These are phyloP conservation scores for Bretziella fagacearum DNA, from an alignment of 2,329 filamentous ascomycete genomes.

Conservation along the genomic window DNA sequence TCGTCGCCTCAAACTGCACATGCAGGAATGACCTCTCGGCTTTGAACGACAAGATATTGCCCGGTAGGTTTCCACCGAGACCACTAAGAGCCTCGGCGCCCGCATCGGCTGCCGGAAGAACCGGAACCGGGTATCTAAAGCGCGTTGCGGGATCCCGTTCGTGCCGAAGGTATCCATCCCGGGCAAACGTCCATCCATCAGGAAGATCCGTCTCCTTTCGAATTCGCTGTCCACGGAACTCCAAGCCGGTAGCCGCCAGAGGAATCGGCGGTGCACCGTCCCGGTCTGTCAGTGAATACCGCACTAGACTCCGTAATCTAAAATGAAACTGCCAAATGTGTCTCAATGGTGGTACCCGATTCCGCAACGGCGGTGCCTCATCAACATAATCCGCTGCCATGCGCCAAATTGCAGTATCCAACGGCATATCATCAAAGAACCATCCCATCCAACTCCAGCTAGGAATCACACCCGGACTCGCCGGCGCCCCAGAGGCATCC, in stretches of 20 bases:
- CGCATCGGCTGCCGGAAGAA: conserved; percentile 16
- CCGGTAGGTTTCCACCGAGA: conserved; percentile 20
- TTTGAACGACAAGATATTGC: conserved; percentile 25
- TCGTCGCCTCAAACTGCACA: conserved; percentile 24
- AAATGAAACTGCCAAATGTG: conserved; percentile 25
- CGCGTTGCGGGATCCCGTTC: conserved; percentile 25
- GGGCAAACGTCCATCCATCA: conserved; percentile 23
- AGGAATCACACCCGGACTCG: conserved; percentile 22
- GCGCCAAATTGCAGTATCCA: conserved; percentile 27
- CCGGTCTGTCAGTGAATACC: conserved; percentile 27
- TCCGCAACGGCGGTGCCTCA: conserved; percentile 21
- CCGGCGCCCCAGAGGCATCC: conserved; percentile 18
- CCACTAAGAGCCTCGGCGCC: conserved; percentile 6
- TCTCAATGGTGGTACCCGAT: conserved; percentile 21
- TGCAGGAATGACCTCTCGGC: conserved; percentile 26
- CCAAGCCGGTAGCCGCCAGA: conserved; percentile 24
- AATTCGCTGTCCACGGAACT: conserved; percentile 25
- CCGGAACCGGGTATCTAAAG: conserved; percentile 28
- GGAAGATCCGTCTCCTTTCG: conserved; percentile 23
- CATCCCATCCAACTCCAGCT: conserved; percentile 33
- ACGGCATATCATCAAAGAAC: conserved; percentile 29
- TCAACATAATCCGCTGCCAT: conserved; percentile 29
- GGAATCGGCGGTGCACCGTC: conserved; percentile 18
- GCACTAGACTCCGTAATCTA: conserved; percentile 24
- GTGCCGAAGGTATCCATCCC: conserved; percentile 24